Base-by-base conservation (phyloP, 1,139 yeast species). In the Trichomonascaceae sp. region DNA sequence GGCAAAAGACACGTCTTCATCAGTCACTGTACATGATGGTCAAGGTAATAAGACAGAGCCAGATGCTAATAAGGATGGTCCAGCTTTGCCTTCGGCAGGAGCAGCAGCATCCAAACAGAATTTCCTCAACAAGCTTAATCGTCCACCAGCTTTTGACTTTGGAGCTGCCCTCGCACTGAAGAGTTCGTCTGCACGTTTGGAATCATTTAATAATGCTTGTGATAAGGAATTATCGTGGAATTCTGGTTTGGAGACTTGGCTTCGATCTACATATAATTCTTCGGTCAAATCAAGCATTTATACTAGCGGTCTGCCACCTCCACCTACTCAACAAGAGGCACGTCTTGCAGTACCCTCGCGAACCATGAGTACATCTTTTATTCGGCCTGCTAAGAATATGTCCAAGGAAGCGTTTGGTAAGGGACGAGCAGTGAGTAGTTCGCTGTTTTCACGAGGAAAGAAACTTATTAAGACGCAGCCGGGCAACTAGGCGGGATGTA, bases 201-300 rank as follows among this genome's bases (percentile, higher is more conserved):
- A 39, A 41, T 64, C 60, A 22, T 71, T 62, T 59, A 70, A 58
- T 45, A 56, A 53, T 44, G 73, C 65, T 3, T 60, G 67, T 2
- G 55, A 52, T 13, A 55, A 57, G 17, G 73, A 71, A 56, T 58
- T 58, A 5, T 70, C 64, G 46, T 71, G 68, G 56, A 62, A 65
- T 1, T 63, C 74, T 0, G 73, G 73, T 9, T 60, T 71, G 27
- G 62, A 62, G 22, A 64, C 68, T 13, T 71, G 74, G 74, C 61
- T 71, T 8, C 55, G 55, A 9, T 58, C 43, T 4, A 59, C 61
- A 3, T 50, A 60, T n/a, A 45, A 56, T 1, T 43, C 47, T 24
- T 46, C 50, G 18, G 59, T 59, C 43, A 47, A 53, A 19, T 50
- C 57, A 2, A 61, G 60, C 4, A 50, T 69, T 4, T 66, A 65